These are phyloP conservation scores for Suzukiozyma palmioleophila DNA, from an alignment of 1,139 yeast genomes.

Conservation along the genomic window DNA sequence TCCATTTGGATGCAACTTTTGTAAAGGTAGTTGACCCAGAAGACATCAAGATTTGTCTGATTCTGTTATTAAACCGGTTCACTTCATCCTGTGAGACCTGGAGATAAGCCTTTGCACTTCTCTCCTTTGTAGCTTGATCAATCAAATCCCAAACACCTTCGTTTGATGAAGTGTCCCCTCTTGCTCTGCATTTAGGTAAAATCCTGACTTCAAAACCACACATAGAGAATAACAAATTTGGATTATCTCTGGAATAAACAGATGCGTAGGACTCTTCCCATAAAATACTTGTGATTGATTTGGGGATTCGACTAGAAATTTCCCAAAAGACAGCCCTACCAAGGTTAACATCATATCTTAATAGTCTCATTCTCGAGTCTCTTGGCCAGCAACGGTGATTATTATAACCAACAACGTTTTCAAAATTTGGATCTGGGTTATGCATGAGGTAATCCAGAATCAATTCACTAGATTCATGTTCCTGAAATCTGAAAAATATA, in stretches of 20 bases:
- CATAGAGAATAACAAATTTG: slow-evolving; percentile 84
- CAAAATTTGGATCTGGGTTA: slow-evolving; percentile 90
- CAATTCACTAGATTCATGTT: slow-evolving; percentile 70
- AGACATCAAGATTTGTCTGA: slow-evolving; percentile 88
- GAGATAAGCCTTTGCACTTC: slow-evolving; percentile 85
- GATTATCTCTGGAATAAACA: slow-evolving; percentile 86
- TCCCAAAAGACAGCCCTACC: slow-evolving; percentile 96
- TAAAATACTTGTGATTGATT: slow-evolving; percentile 62
- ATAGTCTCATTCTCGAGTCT: slow-evolving; percentile 84
- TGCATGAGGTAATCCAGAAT: slow-evolving; percentile 74
- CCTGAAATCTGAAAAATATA: slow-evolving; percentile 70
- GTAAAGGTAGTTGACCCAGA: slow-evolving; percentile 96
- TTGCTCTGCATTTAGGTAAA: slow-evolving; percentile 63
- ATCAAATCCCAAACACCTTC: slow-evolving; percentile 94
- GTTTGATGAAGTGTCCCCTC: slow-evolving; percentile 41
- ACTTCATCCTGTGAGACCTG: slow-evolving; percentile 82
- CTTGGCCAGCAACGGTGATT: slow-evolving; percentile 94
- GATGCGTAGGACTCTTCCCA: slow-evolving; percentile 87
- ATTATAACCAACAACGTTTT: slow-evolving; percentile 81
- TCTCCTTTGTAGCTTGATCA: slow-evolving; percentile 67
- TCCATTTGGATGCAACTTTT: slow-evolving; percentile 94
- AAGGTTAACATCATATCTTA: slow-evolving; percentile 86
- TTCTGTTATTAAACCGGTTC: slow-evolving; percentile 74
- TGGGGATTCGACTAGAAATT: slow-evolving; percentile 71
- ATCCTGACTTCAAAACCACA: slow-evolving; percentile 94